Conservation (phyloP, 345 rosid species). For the Arabidopsis arenosa region DNA sequence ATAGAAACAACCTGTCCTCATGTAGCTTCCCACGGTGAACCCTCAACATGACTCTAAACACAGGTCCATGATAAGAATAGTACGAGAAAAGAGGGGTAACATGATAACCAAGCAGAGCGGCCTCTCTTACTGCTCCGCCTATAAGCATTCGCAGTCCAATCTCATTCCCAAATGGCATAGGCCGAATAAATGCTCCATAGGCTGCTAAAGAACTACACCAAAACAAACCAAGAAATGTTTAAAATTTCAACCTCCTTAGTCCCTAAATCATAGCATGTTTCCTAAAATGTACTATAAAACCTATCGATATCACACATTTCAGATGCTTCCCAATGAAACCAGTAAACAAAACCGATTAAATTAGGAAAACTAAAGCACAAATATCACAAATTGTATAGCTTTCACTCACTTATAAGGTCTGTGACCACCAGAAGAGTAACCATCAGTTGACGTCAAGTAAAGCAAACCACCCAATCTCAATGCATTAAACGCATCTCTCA, state of each 20-base stretch:
- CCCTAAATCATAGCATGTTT: not conserved
- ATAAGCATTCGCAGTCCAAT: slow-evolving; percentile 83
- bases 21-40: slow-evolving; percentile 66
- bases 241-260: not conserved
- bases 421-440: slow-evolving; percentile 95
- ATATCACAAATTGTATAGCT: not conserved
- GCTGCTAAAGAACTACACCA: slow-evolving; percentile 74
- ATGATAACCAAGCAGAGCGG: slow-evolving; percentile 76
- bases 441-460: slow-evolving; percentile 85
- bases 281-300: not conserved
- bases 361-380: slow-evolving; percentile 1
- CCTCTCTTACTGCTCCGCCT: slow-evolving; percentile 93
- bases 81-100: slow-evolving; percentile 81
- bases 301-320: not conserved
- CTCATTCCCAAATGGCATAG: slow-evolving; percentile 93
- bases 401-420: slow-evolving; percentile 78
- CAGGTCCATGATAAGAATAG: slow-evolving; percentile 89
- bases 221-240: slow-evolving; percentile 7
- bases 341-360: not conserved
- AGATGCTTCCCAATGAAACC: not conserved
- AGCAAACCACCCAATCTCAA: slow-evolving; percentile 75
- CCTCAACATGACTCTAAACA: slow-evolving; percentile 71
- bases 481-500: slow-evolving; percentile 70
- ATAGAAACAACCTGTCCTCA: slow-evolving; percentile 57
- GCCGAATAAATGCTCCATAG: slow-evolving; percentile 81